phyloP scores from a whole-genome alignment of 2,329 filamentous ascomycete genomes.

The Mycosphaerella sp. region DNA sequence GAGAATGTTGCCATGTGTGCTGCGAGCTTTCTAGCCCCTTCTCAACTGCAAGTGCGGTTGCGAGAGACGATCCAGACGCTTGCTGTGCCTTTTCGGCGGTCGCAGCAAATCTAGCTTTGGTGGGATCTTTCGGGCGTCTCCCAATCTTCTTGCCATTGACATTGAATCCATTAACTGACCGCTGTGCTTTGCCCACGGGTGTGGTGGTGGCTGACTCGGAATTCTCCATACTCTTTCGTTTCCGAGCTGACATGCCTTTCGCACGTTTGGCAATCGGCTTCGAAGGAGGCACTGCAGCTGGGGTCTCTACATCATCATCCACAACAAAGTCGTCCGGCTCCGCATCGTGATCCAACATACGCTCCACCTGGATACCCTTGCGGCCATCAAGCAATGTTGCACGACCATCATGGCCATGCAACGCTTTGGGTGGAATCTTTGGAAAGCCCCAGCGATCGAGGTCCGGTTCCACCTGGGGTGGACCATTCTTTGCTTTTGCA shows the following conservation, averaged over 20 bases:
- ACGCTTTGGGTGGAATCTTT: constrained; percentile 28
- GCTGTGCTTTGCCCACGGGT: neutral
- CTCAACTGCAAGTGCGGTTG: too few species aligned
- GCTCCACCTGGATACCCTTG: constrained; percentile 8
- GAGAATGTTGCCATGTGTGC: too few species aligned
- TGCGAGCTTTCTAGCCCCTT: too few species aligned
- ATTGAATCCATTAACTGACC: neutral
- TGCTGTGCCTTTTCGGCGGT: too few species aligned
- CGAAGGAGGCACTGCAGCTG: neutral
- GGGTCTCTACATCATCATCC: constrained; percentile 4
- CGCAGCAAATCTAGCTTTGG: neutral
- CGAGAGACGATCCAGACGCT: neutral
- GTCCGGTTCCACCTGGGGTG: constrained; percentile 17
- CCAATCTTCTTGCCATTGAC: constrained; percentile 4
- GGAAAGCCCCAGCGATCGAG: constrained; percentile 47
- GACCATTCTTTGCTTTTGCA: constrained; percentile 25
- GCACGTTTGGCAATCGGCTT: constrained; percentile 3
- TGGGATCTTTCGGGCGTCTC: neutral
- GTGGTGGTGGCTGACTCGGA: neutral
- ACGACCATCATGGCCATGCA: constrained; percentile 38
- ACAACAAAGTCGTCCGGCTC: constrained; percentile 27
- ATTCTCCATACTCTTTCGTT: neutral
- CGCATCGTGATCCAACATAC: constrained; percentile 2
- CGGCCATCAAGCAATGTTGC: constrained; percentile 36
- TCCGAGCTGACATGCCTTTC: neutral